Base-by-base conservation (phyloP, 164 flowering plant species). In the Malania oleifera region DNA sequence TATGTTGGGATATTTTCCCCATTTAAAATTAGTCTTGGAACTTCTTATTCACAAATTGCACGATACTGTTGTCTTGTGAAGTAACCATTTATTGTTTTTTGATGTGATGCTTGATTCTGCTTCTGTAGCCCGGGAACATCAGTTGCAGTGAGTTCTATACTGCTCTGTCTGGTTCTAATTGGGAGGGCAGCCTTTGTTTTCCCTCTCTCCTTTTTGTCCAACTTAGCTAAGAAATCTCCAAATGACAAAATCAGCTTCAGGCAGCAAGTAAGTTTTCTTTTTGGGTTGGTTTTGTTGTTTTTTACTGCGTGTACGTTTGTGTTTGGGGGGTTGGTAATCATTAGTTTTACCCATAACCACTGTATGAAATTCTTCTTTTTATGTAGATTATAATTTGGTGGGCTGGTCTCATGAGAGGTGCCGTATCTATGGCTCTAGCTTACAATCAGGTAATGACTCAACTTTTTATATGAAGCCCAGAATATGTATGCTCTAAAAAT, bases 181-280 rank as follows among this genome's bases (percentile, higher is more conserved):
- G 89, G 89, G 59, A 75, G 89, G 63, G 89, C 89, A 59, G 89
- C 86, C 23, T 84, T 84, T 73, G 85, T 84, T 20, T 84, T 82
- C 31, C 86, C 89, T 11, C 52, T 84, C 19, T 84, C 89, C 15
- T 71, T 77, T 37, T 26, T 84, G 31, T 67, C 81, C 56, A 82
- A 84, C 69, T 75, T 84, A 45, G 24, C 76, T 15, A 82, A 73
- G 65, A 80, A 78, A 60, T 2, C 61, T 12, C 45, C 61, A 1
- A 29, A 25, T 35, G 83, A 84, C 20, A 81, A 67, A 63, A 68
- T 82, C 34, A 59, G 39, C 58, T 51, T 77, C 37, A 69, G 58
- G 61, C 69, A 79, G 70, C 89, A 84, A 71, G 89, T 84, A 69
- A 31, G 12, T 35, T 37, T 20, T 23, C 14, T 35, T 19, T 22